Base-by-base conservation (phyloP, 1,139 yeast genomes). In the Yamadazyma conglobata region DNA sequence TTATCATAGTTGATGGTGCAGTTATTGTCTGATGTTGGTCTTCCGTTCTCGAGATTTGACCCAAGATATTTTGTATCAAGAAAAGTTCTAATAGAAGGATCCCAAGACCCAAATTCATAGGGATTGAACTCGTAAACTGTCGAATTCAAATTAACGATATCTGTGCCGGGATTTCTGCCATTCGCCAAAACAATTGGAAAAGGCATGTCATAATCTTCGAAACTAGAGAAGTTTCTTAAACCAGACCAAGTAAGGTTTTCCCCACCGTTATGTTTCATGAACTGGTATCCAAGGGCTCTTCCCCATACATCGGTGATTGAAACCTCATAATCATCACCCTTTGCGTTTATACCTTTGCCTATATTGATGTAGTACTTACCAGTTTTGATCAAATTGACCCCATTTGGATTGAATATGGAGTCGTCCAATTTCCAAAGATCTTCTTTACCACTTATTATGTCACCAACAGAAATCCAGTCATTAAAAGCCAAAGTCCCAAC, bases 251-350 rank as follows among this genome's bases (percentile, higher is more conserved):
- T 62, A 5, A 56, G 31, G 35, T 60, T 55, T 13, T 50, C 56
- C 9, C 67, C 67, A 6, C 56, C 52, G 24, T 42, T 37, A 17
- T 44, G 36, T 3, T n/a, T 18, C 37, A 63, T 54, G 32, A 67
- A 63, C 39, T 64, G 69, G 39, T 58, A 52, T 4, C 65, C 52
- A 18, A 68, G 47, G 2, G 69, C 67, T 19, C 71, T 42, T 2
- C 72, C 73, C 74, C 73, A 68, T 10, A 58, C 47, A 38, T 68
- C 74, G 17, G 73, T 66, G 23, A 66, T 43, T 5, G 70, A 48
- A 15, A 60, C 52, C 8, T 54, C 53, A 40, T 57, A 68, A 2
- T 69, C 69, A 3, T 65, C 64, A 22, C 40, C 33, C 39, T 67
- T 68, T 3, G 59, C 60, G n/a, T 22, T 34, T 10, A 67, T 34